These are phyloP conservation scores for Artemisia tridentata DNA, from an alignment of 129 eudicot species.

Conservation along the genomic window DNA sequence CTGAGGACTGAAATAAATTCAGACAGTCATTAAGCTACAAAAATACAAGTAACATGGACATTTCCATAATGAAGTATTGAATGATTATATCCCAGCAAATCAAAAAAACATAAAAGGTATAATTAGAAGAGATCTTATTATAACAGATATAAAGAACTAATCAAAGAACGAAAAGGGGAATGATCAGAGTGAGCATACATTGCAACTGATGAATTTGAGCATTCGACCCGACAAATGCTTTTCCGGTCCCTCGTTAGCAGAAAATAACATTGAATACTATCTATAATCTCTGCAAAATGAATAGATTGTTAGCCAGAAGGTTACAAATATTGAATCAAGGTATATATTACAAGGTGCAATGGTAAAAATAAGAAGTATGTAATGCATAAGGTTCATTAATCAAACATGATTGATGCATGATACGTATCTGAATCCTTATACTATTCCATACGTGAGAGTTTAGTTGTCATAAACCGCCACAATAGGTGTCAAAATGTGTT, in stretches of 20 bases:
- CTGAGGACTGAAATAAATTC: slow-evolving; percentile 31
- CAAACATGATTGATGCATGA: too few relatives aligned
- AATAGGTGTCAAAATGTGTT: too few relatives aligned
- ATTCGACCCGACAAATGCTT: slow-evolving; percentile 41
- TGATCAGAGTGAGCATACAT: slow-evolving; percentile 35
- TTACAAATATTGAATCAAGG: too few relatives aligned
- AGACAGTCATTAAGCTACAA: neutral
- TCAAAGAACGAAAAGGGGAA: slow-evolving; percentile 2
- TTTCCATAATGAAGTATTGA: neutral
- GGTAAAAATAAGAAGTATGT: too few relatives aligned
- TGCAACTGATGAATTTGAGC: slow-evolving; percentile 33
- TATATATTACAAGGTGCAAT: too few relatives aligned
- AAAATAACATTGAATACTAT: slow-evolving; percentile 27
- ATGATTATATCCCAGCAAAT: neutral
- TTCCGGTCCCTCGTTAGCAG: slow-evolving; percentile 38
- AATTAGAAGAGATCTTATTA: slow-evolving; percentile 12
- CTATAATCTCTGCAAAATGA: slow-evolving; percentile 28
- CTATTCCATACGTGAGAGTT: too few relatives aligned
- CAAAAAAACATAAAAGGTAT: neutral
- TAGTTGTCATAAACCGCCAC: too few relatives aligned
- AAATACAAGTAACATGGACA: neutral
- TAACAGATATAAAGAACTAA: neutral
- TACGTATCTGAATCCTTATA: too few relatives aligned
- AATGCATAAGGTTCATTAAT: too few relatives aligned
- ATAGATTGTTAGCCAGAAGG: neutral